These are phyloP conservation scores for Phalaenopsis aphrodite DNA, from an alignment of 106 monocot genomes.

Conservation along the genomic window DNA sequence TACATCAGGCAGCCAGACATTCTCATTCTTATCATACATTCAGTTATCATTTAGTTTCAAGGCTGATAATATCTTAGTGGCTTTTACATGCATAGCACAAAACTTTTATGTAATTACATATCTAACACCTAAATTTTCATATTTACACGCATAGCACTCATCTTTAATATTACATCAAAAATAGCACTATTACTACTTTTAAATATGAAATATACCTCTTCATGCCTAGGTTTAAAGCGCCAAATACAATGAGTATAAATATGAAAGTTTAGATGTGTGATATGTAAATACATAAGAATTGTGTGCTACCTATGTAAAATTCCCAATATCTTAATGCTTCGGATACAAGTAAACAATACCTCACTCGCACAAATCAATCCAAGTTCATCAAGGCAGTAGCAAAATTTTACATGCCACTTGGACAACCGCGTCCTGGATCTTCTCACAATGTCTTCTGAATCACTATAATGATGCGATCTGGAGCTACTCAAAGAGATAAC, in stretches of 20 bases:
- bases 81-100: too few species aligned
- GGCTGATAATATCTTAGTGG: neutral
- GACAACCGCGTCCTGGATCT: slow-evolving; percentile 37
- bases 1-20: neutral
- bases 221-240: too few species aligned
- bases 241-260: too few species aligned
- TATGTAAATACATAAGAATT: too few species aligned
- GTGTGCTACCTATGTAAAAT: too few species aligned
- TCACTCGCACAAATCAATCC: slow-evolving; percentile 67
- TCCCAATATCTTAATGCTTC: neutral
- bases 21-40: neutral
- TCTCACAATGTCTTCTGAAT: slow-evolving; percentile 32
- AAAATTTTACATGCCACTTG: slow-evolving; percentile 43
- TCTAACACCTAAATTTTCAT: too few species aligned
- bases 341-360: slow-evolving; percentile 26
- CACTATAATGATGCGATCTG: slow-evolving; percentile 21
- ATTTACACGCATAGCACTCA: too few species aligned
- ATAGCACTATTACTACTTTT: too few species aligned
- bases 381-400: slow-evolving; percentile 64
- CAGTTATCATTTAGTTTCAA: neutral
- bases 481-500: slow-evolving; percentile 23
- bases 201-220: too few species aligned
- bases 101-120: too few species aligned
- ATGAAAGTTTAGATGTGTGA: too few species aligned
- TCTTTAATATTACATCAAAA: too few species aligned